Evolutionary conservation across 257 asterid species (phyloP).

Genomic region (Agastache rugosa): DNA sequence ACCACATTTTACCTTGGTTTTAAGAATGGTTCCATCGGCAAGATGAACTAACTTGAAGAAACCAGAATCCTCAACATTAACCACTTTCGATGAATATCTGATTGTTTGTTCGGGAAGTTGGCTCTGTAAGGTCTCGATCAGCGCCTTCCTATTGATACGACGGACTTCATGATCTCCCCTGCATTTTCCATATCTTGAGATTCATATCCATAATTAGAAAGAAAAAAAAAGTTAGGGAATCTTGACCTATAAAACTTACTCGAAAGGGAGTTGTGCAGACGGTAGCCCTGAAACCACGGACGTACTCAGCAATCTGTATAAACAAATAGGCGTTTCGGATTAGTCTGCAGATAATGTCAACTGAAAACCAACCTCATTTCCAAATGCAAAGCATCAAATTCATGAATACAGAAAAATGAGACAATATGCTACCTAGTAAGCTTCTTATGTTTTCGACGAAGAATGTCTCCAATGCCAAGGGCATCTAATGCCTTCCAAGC

Average conservation of each 20-base stretch:
- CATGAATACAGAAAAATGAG: neutral
- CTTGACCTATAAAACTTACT: conserved; percentile 32
- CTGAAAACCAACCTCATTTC: too few species aligned
- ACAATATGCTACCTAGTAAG: conserved; percentile 38
- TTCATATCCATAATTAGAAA: neutral
- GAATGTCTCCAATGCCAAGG: conserved; percentile 46
- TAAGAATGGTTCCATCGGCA: conserved; percentile 46
- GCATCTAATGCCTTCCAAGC: conserved; percentile 62
- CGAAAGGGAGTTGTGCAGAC: conserved; percentile 43
- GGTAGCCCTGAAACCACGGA: conserved; percentile 46
- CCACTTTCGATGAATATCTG: conserved; percentile 48
- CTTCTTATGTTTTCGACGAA: conserved; percentile 43
- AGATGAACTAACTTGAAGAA: conserved; percentile 47
- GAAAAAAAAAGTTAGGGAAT: neutral
- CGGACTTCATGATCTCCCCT: conserved; percentile 52
- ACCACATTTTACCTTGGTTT: conserved; percentile 43
- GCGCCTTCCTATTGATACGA: conserved; percentile 46
- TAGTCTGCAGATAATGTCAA: neutral
- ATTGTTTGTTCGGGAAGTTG: conserved; percentile 52
- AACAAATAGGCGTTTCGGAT: conserved; percentile 10
- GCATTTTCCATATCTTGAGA: neutral
- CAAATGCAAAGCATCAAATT: neutral
- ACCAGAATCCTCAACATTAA: conserved; percentile 44
- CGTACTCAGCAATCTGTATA: conserved; percentile 40
- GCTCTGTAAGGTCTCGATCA: conserved; percentile 45